Evolutionary conservation across 2,329 filamentous ascomycete species (phyloP), one percentile per base, ranked within the genome.

Genomic region (Trichoderma polysporum): DNA sequence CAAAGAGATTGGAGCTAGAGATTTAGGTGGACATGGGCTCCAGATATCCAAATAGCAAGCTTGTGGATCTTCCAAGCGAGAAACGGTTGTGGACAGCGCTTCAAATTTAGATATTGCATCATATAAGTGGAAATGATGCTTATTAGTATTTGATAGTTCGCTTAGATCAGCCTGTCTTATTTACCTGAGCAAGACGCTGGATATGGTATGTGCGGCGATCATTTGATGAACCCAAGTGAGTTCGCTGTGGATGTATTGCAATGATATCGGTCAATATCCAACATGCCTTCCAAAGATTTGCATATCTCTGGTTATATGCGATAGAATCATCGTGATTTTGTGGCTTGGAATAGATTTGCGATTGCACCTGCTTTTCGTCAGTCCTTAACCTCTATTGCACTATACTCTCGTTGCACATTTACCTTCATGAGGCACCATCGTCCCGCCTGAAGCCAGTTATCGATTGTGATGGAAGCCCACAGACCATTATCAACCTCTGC

Each of bases 341-440:
- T 1, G 15, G 37, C 8, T 37, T 3, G 3, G 0, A 0, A 1
- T 3, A 7, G 2, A 56, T 2, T n/a, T 56, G 53, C 1, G 53
- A 56, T 13, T 56, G 19, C 2, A 19, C 53, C 53, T 56, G 22
- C 6, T 39, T 35, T 6, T 7, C 10, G 27, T 56, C 17, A 27
- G 33, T 15, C 10, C 2, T 6, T 4, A 17, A 1, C 2, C 2
- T 1, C 3, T 3, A 2, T 7, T 5, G 37, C 15, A 39, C 7
- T 17, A 2, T 39, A n/a, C 8, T 8, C 10, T 1, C n/a, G n/a
- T 52, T 10, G 7, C 13, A 15, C 6, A 17, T 7, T 12, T 7
- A 56, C 53, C 33, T 56, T 56, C 33, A 56, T 56, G 1, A 56
- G 33, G 31, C 53, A 56, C 53, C 53, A 56, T 56, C 25, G 53